phyloP scores from a whole-genome alignment of 1,284 basidiomycete species.

The Serendipita sp. region DNA sequence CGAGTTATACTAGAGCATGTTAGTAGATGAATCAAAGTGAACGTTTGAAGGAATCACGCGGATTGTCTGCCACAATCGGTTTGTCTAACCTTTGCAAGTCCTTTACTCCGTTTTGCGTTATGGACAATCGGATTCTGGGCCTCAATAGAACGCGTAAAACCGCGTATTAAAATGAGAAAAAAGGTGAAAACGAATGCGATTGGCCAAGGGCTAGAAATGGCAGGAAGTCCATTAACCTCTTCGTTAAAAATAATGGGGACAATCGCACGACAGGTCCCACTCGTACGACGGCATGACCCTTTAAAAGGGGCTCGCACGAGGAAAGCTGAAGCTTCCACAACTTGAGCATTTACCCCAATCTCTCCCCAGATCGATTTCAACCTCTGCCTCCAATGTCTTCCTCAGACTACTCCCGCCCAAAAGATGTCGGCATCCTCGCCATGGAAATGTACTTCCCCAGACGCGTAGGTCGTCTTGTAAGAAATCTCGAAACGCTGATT shows the following conservation, averaged over 20 bases:
- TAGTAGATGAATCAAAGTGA: background rate
- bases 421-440: slow-evolving; percentile 84
- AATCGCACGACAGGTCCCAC: background rate
- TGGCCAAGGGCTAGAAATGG: background rate
- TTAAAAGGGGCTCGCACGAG: background rate
- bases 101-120: background rate
- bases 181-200: background rate
- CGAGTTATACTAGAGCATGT: background rate
- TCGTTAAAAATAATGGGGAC: background rate
- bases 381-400: background rate
- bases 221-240: background rate
- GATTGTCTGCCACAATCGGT: background rate
- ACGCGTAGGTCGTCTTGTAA: slow-evolving; percentile 40
- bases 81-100: background rate
- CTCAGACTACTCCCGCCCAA: slow-evolving; percentile 39
- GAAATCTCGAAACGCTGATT: background rate
- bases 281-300: background rate
- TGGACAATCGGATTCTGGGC: background rate
- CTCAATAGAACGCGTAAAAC: background rate
- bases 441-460: slow-evolving; percentile 91
- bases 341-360: background rate
- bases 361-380: background rate
- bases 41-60: background rate
- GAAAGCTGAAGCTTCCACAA: background rate
- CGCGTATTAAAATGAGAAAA: background rate